phyloP scores from a whole-genome alignment of 1,284 basidiomycete species.

The Chalciporus piperatoides region DNA sequence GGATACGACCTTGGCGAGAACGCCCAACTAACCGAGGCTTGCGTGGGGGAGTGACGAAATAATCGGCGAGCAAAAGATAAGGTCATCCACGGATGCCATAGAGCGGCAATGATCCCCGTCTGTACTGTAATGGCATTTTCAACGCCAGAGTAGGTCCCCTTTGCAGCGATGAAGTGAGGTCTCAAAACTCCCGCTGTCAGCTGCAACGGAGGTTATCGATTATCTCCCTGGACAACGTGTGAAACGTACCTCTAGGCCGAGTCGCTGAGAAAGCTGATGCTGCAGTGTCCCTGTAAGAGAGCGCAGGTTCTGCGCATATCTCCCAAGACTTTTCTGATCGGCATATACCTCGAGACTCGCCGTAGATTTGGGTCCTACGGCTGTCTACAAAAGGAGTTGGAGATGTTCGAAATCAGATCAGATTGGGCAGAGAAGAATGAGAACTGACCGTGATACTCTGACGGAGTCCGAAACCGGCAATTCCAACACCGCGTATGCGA shows the following conservation, averaged over 20 bases:
- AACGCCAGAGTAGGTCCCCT: conserved; percentile 36
- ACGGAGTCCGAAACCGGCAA: conserved; percentile 35
- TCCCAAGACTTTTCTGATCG: conserved; percentile 26
- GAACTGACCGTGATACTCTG: conserved; percentile 41
- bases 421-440: conserved; percentile 17
- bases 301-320: conserved; percentile 28
- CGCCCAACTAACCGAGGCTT: conserved; percentile 29
- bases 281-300: conserved; percentile 57
- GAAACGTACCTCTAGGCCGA: conserved; percentile 45
- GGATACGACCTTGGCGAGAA: conserved; percentile 23
- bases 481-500: conserved; percentile 34
- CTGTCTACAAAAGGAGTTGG: conserved; percentile 34
- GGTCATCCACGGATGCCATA: conserved; percentile 30
- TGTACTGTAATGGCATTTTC: conserved; percentile 29
- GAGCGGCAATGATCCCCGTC: conserved; percentile 26
- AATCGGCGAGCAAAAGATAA: conserved; percentile 32
- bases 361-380: conserved; percentile 38
- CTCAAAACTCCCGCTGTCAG: conserved; percentile 30
- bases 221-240: conserved; percentile 15
- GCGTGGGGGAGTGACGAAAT: conserved; percentile 31
- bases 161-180: conserved; percentile 38
- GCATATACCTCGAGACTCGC: conserved; percentile 34
- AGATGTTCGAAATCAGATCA: conserved; percentile 19
- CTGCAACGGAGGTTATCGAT: conserved; percentile 20
- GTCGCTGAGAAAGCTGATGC: conserved; percentile 58